Percentiles rank a stretch among this genome's conserved stretches.
These are phyloP conservation scores for Zygnema circumcarinatum DNA, from an alignment of 139 green algal species.

Conservation along the genomic window DNA sequence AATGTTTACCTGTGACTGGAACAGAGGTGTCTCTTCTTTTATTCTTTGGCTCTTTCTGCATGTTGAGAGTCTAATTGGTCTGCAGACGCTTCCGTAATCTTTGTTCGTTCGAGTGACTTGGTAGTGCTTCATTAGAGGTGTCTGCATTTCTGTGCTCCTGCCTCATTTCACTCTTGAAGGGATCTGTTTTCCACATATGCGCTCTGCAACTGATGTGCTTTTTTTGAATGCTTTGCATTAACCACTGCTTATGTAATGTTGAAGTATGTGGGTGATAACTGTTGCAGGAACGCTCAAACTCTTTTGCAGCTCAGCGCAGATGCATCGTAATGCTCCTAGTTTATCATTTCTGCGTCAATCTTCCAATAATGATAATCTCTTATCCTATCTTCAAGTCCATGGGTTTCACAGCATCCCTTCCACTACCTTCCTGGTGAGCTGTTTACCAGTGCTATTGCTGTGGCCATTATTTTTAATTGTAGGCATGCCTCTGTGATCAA, in stretches of 20 bases:
- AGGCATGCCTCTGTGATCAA: no score
- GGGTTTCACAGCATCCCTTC: conserved; percentile 58
- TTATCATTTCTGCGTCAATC: conserved; percentile 61
- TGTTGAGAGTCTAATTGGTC: no score
- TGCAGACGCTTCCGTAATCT: no score
- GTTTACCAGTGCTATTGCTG: no score
- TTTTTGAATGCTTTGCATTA: not conserved
- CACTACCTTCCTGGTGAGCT: conserved; percentile 58
- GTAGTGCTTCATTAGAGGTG: no score
- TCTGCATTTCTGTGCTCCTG: no score
- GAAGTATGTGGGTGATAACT: not conserved
- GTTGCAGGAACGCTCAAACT: conserved; percentile 24
- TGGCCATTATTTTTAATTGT: no score
- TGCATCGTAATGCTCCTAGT: conserved; percentile 52
- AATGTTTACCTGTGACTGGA: no score
- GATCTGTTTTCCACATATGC: not conserved
- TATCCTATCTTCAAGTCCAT: conserved; percentile 58
- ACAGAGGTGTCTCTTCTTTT: no score
- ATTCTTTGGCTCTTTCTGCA: no score
- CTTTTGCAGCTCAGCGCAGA: conserved; percentile 34
- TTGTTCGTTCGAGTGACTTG: no score
- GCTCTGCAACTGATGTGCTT: not conserved
- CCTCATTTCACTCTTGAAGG: not conserved
- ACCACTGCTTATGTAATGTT: no score
- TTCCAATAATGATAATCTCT: conserved; percentile 63